phyloP scores from a whole-genome alignment of 495 filamentous ascomycete genomes.

The Poronia punctata region DNA sequence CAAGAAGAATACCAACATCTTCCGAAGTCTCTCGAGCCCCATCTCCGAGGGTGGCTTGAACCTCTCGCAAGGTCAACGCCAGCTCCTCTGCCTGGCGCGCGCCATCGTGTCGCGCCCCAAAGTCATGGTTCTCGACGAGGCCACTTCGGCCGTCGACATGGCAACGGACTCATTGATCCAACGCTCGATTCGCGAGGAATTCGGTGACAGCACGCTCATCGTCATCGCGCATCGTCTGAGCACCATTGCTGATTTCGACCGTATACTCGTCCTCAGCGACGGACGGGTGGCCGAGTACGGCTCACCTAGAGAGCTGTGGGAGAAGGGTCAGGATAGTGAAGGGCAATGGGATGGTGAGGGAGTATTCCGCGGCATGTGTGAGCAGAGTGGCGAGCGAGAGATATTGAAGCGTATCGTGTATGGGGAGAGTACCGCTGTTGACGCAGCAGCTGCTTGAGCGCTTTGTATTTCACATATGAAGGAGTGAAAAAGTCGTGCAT shows the following conservation, averaged over 20 bases:
- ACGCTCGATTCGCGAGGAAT: conserved; percentile 72
- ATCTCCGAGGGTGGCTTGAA: conserved; percentile 74
- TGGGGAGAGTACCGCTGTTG: conserved; percentile 16
- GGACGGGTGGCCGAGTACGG: conserved; percentile 71
- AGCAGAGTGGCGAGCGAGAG: conserved; percentile 65
- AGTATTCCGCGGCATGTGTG: conserved; percentile 66
- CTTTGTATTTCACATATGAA: no score
- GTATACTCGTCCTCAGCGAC: conserved; percentile 73
- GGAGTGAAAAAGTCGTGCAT: no score
- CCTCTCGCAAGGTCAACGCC: conserved; percentile 80
- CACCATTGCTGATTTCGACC: conserved; percentile 82
- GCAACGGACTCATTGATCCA: conserved; percentile 78
- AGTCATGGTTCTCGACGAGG: conserved; percentile 87
- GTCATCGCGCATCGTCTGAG: conserved; percentile 84
- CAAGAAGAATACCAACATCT: conserved; percentile 54
- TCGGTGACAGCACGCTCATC: conserved; percentile 67
- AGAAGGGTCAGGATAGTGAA: conserved; percentile 43
- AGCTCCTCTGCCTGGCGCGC: conserved; percentile 81
- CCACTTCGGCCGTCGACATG: conserved; percentile 85
- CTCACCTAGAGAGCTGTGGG: conserved; percentile 60
- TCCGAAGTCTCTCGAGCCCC: conserved; percentile 50
- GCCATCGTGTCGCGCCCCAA: conserved; percentile 75
- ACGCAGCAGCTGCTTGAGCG: no score
- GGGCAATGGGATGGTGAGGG: conserved; percentile 33
- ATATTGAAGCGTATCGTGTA: conserved; percentile 51